phyloP scores from a whole-genome alignment of 805 yeast species.

The Metschnikowia matae region DNA sequence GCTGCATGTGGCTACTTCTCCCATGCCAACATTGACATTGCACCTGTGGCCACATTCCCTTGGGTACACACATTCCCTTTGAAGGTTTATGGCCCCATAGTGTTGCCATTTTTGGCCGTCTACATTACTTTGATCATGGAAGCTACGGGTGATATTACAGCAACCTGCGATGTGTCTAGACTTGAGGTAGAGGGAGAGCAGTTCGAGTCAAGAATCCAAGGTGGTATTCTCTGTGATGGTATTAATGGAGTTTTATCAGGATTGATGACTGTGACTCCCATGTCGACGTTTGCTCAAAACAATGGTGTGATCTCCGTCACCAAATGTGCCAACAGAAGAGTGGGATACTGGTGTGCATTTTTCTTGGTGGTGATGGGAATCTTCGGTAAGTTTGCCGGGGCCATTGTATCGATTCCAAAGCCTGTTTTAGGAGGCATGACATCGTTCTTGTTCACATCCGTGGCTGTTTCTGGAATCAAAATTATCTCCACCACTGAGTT shows the following conservation, averaged over 20 bases:
- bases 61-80: conserved; percentile 86
- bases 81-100: conserved; percentile 76
- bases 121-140: conserved; percentile 85
- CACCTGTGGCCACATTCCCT: conserved; percentile 79
- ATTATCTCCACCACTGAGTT: conserved; percentile 20
- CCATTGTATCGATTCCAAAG: conserved; percentile 77
- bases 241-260: conserved; percentile 74
- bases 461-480: conserved; percentile 19
- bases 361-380: conserved; percentile 83
- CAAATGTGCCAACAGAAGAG: conserved; percentile 81
- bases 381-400: conserved; percentile 47
- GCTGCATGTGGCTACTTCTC: conserved; percentile 85
- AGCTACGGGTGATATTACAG: conserved; percentile 92
- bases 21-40: conserved; percentile 50
- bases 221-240: conserved; percentile 90
- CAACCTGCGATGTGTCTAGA: conserved; percentile 88
- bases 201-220: conserved; percentile 85
- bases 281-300: conserved; percentile 91
- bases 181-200: conserved; percentile 75
- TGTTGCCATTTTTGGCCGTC: conserved; percentile 79
- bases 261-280: conserved; percentile 79
- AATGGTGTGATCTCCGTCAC: conserved; percentile 93
- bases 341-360: conserved; percentile 77
- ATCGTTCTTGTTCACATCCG: conserved; percentile 18
- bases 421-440: conserved; percentile 33